A percentile compares a stretch with the other conserved stretches of the same genome.
phyloP scores from a whole-genome alignment of 805 yeast genomes.

The Suhomyces sp. region DNA sequence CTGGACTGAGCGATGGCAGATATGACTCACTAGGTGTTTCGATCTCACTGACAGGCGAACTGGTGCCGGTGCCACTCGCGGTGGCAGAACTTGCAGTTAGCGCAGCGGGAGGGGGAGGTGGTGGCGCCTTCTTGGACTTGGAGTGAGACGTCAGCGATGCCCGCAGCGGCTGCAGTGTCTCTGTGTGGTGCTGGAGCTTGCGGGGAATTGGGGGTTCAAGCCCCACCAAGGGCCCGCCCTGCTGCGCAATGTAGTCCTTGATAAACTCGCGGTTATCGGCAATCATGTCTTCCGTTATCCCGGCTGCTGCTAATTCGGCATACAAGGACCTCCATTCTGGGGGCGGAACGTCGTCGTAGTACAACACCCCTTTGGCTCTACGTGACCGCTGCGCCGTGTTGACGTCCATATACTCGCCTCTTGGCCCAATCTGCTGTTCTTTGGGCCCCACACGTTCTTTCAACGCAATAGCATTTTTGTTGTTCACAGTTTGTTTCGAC shows the following conservation, averaged over 20 bases:
- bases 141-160: constrained; percentile 13
- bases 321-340: constrained; percentile 80
- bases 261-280: constrained; percentile 82
- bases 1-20: constrained; percentile 8
- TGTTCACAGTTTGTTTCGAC: constrained; percentile 78
- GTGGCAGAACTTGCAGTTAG: constrained; percentile 9
- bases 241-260: constrained; percentile 68
- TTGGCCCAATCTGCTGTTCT: constrained; percentile 47
- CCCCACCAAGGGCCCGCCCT: constrained; percentile 79
- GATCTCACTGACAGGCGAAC: constrained; percentile 2
- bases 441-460: constrained; percentile 42
- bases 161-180: constrained; percentile 26
- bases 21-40: constrained; percentile 1
- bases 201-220: constrained; percentile 83
- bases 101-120: constrained; percentile 29
- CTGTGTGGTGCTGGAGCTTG: constrained; percentile 38
- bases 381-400: constrained; percentile 54
- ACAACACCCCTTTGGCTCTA: constrained; percentile 56
- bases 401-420: constrained; percentile 57
- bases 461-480: constrained; percentile 84
- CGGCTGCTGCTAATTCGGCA: constrained; percentile 68
- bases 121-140: constrained; percentile 36
- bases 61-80: constrained; percentile 4
- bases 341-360: constrained; percentile 78
- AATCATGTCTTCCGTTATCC: constrained; percentile 84